Evolutionary conservation across 345 rosid species (phyloP).

Genomic region (Lepidium aucheri): DNA sequence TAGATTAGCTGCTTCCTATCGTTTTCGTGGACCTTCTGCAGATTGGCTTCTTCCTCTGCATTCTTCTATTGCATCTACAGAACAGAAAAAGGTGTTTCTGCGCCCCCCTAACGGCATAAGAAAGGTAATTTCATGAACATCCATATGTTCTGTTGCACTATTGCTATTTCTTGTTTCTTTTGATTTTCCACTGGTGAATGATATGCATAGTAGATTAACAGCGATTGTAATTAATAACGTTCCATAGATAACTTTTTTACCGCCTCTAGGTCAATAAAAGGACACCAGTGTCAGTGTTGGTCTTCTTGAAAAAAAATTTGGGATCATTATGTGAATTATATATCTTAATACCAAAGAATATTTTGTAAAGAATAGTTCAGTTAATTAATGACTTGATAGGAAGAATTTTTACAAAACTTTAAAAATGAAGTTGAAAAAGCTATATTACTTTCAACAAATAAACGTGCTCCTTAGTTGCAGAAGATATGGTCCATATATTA

Average conservation of each 20-base stretch:
- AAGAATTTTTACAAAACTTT: neutral
- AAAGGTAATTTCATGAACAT: slow-evolving; percentile 44
- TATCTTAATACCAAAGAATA: too few relatives aligned
- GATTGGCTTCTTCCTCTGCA: slow-evolving; percentile 91
- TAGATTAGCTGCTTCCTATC: slow-evolving; percentile 72
- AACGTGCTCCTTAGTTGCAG: neutral
- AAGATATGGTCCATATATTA: neutral
- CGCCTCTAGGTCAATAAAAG: too few relatives aligned
- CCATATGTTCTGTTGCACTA: neutral
- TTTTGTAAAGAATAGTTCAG: too few relatives aligned
- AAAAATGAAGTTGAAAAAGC: too few relatives aligned
- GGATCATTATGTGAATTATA: too few relatives aligned
- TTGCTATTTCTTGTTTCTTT: neutral
- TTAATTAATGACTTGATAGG: neutral
- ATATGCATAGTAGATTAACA: too few relatives aligned
- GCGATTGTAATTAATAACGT: neutral
- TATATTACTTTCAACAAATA: neutral
- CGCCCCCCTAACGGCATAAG: slow-evolving; percentile 69
- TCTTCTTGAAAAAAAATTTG: too few relatives aligned
- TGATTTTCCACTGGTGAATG: neutral
- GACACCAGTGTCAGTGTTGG: too few relatives aligned
- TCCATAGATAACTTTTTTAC: too few relatives aligned
- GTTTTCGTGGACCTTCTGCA: slow-evolving; percentile 68
- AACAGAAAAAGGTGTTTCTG: slow-evolving; percentile 67
- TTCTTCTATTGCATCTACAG: slow-evolving; percentile 69